Base-by-base conservation (phyloP, 2,329 filamentous ascomycete genomes). In the Talaromyces islandicus region DNA sequence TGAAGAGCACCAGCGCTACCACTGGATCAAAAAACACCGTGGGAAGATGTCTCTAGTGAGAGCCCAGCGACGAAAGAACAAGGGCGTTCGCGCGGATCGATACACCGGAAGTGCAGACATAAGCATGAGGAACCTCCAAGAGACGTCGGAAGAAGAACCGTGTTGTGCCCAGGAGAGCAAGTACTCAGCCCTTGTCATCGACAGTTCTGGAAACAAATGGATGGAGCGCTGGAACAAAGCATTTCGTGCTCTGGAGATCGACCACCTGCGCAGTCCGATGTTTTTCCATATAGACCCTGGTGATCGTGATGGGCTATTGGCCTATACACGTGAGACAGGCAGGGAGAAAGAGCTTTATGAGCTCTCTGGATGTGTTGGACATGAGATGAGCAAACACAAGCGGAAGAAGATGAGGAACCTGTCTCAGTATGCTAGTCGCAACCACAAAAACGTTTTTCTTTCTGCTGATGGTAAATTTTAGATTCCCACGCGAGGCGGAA, bases 231-330 rank as follows among this genome's bases (percentile, higher is more conserved):
- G 90, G 90, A 84, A 89, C 51, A 77, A 80, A 14, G 80, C 88
- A 3, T 93, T 93, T 73, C 77, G 80, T 32, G 83, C 82, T 2
- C 84, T 91, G 51, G 82, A 86, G 54, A 93, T 93, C 53, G 80
- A 82, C 1, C 85, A 92, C 66, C 76, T 94, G 43, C 81, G 90
- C 17, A 92, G 88, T 65, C 90, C 89, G 0, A 89, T 93, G 87
- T 89, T 92, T 68, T 93, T 91, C 77, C 90, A 94, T 68, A 80
- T 90, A 14, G 89, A 93, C 68, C 90, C 90, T 0, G 79, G 83
- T 0, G 89, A 93, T 71, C 80, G 89, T 1, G 90, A 93, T 74
- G 87, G 87, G 0, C 75, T 93, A 66, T 75, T 92, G 24, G 87
- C 85, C 0, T 89, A 87, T 72, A 82, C 88, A 0, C 85, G 89